Conservation (phyloP, 805 yeast species). For the Zygoascus bituminiphila region DNA sequence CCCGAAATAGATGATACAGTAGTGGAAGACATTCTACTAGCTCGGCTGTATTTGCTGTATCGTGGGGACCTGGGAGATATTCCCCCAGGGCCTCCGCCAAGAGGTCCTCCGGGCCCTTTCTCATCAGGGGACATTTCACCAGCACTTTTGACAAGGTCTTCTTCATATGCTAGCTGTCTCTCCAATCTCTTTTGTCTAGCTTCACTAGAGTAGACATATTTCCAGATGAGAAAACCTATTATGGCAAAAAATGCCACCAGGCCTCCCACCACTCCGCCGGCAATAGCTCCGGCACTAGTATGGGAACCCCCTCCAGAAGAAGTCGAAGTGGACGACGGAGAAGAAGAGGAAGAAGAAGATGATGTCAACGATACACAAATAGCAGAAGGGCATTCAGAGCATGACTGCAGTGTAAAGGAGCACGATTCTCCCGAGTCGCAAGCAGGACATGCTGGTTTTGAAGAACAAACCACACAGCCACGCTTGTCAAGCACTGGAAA, state of each 20-base stretch:
- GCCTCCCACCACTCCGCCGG: constrained; percentile 68
- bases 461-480: constrained; percentile 29
- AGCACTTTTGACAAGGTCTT: not conserved
- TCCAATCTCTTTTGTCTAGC: constrained; percentile 27
- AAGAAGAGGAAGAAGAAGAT: not conserved
- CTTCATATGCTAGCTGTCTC: constrained; percentile 14
- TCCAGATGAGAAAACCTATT: constrained; percentile 32
- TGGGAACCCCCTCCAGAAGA: not conserved
- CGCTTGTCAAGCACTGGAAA: constrained; percentile 7
- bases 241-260: constrained; percentile 37
- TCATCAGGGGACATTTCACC: not conserved
- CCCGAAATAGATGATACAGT: constrained; percentile 35
- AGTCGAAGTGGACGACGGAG: not conserved
- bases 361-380: constrained; percentile 35
- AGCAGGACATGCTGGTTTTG: constrained; percentile 42
- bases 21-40: constrained; percentile 16
- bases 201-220: constrained; percentile 32
- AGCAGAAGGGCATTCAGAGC: constrained; percentile 47
- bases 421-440: constrained; percentile 50
- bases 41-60: not conserved
- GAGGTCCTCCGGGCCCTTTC: not conserved
- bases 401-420: constrained; percentile 46
- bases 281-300: constrained; percentile 48
- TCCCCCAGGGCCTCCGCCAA: not conserved
- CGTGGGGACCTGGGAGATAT: not conserved